These are phyloP conservation scores for Neonectria hederae DNA, from an alignment of 2,329 filamentous ascomycete species.

Conservation along the genomic window DNA sequence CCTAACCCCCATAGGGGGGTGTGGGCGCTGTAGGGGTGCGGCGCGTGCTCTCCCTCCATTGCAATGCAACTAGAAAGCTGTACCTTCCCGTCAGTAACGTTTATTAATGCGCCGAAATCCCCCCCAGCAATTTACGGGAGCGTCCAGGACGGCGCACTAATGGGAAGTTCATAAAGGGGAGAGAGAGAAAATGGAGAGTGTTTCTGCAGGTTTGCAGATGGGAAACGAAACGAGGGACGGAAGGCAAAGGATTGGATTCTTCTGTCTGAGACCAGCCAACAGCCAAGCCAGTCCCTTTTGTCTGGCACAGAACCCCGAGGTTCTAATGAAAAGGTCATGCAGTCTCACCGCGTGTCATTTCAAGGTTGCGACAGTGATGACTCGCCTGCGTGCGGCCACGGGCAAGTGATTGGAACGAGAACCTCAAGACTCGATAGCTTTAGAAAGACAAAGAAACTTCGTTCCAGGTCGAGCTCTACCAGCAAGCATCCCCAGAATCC, in stretches of 20 bases:
- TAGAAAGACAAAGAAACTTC: too few species aligned
- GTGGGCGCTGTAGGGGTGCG: background rate
- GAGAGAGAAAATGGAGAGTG: background rate
- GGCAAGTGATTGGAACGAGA: background rate
- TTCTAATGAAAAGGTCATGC: slow-evolving; percentile 8
- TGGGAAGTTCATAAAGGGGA: background rate
- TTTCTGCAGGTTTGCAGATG: background rate
- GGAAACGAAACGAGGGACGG: background rate
- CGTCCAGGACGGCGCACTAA: background rate
- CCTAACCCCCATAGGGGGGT: background rate
- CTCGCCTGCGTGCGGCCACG: background rate
- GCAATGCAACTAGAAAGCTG: background rate
- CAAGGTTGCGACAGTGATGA: background rate
- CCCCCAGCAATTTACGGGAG: background rate
- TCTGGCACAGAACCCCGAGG: background rate
- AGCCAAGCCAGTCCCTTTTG: background rate
- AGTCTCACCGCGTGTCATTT: slow-evolving; percentile 10
- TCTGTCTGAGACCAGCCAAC: slow-evolving; percentile 8
- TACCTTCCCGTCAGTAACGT: background rate
- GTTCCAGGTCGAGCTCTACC: too few species aligned
- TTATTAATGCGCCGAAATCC: background rate
- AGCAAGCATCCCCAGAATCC: too few species aligned
- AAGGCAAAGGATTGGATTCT: background rate
- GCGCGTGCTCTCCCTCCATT: too few species aligned
- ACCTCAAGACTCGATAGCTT: background rate